These are phyloP conservation scores for Fusarium poae DNA, from an alignment of 2,329 filamentous ascomycete species.

Conservation along the genomic window DNA sequence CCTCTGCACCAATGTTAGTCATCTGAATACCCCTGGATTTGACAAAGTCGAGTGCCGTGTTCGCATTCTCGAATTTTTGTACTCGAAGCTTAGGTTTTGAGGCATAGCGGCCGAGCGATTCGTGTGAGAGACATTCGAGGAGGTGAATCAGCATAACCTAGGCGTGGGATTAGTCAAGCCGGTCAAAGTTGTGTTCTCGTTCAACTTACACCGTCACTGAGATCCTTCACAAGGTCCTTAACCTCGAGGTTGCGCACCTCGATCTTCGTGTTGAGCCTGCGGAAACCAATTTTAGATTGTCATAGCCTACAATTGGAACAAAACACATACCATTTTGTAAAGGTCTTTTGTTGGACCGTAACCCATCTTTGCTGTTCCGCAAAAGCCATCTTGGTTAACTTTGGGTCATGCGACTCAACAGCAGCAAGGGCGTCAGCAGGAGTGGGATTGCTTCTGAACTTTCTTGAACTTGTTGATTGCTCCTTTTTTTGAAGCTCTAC, in stretches of 20 bases:
- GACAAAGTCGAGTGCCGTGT: slow-evolving; percentile 93
- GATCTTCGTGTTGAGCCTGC: slow-evolving; percentile 95
- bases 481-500: slow-evolving; percentile 41
- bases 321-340: slow-evolving; percentile 84
- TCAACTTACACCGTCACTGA: slow-evolving; percentile 88
- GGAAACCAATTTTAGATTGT: slow-evolving; percentile 22
- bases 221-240: slow-evolving; percentile 87
- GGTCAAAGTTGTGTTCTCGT: too few relatives aligned
- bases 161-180: slow-evolving; percentile 5
- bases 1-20: slow-evolving; percentile 98
- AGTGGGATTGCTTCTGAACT: slow-evolving; percentile 53
- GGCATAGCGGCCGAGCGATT: slow-evolving; percentile 96
- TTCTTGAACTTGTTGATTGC: slow-evolving; percentile 41
- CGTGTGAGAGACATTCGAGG: slow-evolving; percentile 93
- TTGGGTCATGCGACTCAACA: slow-evolving; percentile 64
- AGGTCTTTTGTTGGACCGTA: slow-evolving; percentile 96
- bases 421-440: slow-evolving; percentile 60
- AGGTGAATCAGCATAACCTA: slow-evolving; percentile 96
- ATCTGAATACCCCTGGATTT: slow-evolving; percentile 92
- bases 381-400: slow-evolving; percentile 71
- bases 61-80: slow-evolving; percentile 98
- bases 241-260: slow-evolving; percentile 82
- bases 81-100: slow-evolving; percentile 96
- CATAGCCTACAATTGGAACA: neutral
- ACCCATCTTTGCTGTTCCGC: slow-evolving; percentile 76